Evolutionary conservation across 768 basidiomycete genomes (phyloP).

Genomic region (Lanmaoa pseudosensibilis): DNA sequence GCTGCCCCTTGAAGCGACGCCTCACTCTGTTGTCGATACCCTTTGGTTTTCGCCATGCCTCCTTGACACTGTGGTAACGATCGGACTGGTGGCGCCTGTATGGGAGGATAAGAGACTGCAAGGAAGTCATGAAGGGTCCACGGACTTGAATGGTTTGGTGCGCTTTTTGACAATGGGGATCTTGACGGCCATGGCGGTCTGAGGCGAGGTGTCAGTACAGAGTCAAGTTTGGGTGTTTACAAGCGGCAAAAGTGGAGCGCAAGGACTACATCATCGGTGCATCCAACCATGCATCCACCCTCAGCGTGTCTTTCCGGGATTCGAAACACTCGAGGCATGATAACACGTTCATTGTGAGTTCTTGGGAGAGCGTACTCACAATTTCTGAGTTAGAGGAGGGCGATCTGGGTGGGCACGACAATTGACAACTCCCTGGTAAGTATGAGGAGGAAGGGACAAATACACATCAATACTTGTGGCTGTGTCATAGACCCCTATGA

Average conservation of each 20-base stretch:
- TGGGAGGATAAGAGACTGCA: constrained; percentile 14
- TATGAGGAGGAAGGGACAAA: constrained; percentile 20
- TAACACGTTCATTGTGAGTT: neutral
- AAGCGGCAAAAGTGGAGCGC: neutral
- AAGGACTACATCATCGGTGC: constrained; percentile 22
- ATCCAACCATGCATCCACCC: constrained; percentile 25
- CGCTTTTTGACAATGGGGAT: constrained; percentile 92
- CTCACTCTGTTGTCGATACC: constrained; percentile 99
- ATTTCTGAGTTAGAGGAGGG: constrained; percentile 51
- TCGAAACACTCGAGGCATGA: neutral
- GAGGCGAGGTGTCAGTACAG: constrained; percentile 14
- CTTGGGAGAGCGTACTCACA: constrained; percentile 44
- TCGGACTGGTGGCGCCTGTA: constrained; percentile 96
- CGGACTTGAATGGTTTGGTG: constrained; percentile 94
- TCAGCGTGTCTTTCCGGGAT: neutral
- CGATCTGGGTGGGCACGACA: constrained; percentile 29
- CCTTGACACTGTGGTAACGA: constrained; percentile 95
- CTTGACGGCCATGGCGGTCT: constrained; percentile 48
- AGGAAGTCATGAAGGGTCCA: constrained; percentile 17
- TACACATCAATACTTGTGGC: constrained; percentile 28
- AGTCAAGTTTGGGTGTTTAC: constrained; percentile 1
- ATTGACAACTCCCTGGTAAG: neutral
- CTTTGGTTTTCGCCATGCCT: constrained; percentile 99
- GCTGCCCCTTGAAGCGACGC: constrained; percentile 93
- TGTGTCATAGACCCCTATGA: constrained; percentile 8